Conservation (phyloP, 768 basidiomycete species). For the Mycena maculata region DNA sequence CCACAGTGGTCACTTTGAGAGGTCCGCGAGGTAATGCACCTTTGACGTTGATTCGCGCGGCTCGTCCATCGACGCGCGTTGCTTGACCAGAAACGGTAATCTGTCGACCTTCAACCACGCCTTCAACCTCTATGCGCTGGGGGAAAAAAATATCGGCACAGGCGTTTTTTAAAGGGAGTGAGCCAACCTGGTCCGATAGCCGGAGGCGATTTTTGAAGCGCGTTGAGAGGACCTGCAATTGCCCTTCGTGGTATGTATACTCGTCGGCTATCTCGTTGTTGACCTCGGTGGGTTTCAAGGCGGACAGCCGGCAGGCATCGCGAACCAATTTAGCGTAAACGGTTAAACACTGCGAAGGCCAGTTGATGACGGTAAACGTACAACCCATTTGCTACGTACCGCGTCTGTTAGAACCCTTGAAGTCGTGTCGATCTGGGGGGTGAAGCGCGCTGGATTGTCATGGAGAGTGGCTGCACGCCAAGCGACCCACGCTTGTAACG, state of each 20-base stretch:
- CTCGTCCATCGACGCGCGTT: constrained; percentile 1
- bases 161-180: neutral
- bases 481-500: constrained; percentile 59
- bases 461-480: constrained; percentile 47
- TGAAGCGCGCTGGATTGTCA: constrained; percentile 30
- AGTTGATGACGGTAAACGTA: neutral
- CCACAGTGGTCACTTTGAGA: constrained; percentile 55
- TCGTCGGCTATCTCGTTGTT: constrained; percentile 58
- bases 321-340: constrained; percentile 53
- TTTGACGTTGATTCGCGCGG: constrained; percentile 14
- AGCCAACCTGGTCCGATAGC: neutral
- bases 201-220: constrained; percentile 59
- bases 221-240: constrained; percentile 47
- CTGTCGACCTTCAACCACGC: neutral
- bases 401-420: constrained; percentile 32
- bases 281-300: constrained; percentile 56
- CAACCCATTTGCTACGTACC: constrained; percentile 39
- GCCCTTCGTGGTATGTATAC: constrained; percentile 42
- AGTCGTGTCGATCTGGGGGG: constrained; percentile 44
- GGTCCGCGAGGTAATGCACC: constrained; percentile 40
- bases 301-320: constrained; percentile 49
- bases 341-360: constrained; percentile 48
- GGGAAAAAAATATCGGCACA: neutral
- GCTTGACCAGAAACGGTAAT: neutral
- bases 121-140: constrained; percentile 11